Evolutionary conservation across 2,329 filamentous ascomycete genomes (phyloP), one percentile per base, ranked within the genome.

Genomic region (Calcarisporium arbuscula): DNA sequence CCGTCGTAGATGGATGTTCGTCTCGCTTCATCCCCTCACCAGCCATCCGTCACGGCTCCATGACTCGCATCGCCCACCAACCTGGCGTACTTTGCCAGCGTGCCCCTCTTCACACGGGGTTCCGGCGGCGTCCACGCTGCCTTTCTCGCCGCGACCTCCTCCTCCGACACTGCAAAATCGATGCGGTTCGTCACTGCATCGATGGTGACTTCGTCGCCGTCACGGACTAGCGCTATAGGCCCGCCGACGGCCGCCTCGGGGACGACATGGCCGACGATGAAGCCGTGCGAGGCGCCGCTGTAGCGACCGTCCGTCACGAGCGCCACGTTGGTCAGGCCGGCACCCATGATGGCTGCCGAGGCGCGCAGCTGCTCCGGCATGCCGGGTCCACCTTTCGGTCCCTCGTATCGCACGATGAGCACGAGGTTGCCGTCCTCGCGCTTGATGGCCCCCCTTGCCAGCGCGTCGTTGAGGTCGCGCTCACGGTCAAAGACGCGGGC

Each of bases 311-410:
- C 90, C 0, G 90, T 96, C 31, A 96, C 86, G 11, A 96, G 73
- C 0, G 90, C 89, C 8, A 95, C 77, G 50, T 95, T 94, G 34
- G 70, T 85, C 34, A 96, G 68, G 10, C 84, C 84, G 1, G 90
- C 90, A 31, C 90, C 90, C 83, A 95, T 95, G 47, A 96, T 85
- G 14, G 89, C 86, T 0, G 88, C 88, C 39, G 77, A 84, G 9
- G 90, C 85, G 56, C 84, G 87, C 28, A 96, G 73, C 61, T 95
- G 88, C 62, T 96, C 90, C 3, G 89, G 90, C 90, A 96, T 96
- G 28, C 90, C 90, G 0, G 90, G 90, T 0, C 90, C 90, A 42
- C 90, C 90, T 55, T 86, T 89, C 10, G 90, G 90, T 0, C 90
- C 90, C 57, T 96, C 90, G 56, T 95, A 95, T 16, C 90, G 81